phyloP scores from a whole-genome alignment of 192 early-diverging fungal genomes.

The Linnemannia schmuckeri region DNA sequence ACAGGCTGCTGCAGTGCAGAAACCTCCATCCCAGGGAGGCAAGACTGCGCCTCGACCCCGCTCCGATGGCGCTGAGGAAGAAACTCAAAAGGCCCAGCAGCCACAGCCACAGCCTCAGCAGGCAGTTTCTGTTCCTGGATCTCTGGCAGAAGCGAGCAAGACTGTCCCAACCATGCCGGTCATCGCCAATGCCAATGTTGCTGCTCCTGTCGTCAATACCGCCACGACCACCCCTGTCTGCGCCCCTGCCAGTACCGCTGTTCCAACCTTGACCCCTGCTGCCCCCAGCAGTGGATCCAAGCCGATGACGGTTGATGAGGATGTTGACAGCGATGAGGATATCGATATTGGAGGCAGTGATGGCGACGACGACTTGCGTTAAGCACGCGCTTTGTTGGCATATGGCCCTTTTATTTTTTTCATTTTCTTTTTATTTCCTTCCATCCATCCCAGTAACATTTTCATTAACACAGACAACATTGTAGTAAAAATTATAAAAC shows the following conservation, averaged over 20 bases:
- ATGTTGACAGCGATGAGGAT: constrained; percentile 65
- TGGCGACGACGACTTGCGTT: constrained; percentile 68
- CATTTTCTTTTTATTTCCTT: background rate
- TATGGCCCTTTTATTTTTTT: background rate
- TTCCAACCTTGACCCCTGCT: background rate
- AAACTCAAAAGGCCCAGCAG: background rate
- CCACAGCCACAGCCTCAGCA: background rate
- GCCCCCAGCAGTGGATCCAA: background rate
- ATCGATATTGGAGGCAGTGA: constrained; percentile 70
- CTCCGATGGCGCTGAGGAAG: background rate
- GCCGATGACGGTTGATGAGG: constrained; percentile 31
- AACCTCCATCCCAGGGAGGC: constrained; percentile 28
- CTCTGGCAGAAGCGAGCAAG: constrained; percentile 19
- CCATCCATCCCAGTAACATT: background rate
- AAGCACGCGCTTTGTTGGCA: constrained; percentile 13
- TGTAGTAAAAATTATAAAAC: constrained; percentile 16
- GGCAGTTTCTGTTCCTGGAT: background rate
- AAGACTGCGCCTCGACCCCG: constrained; percentile 32
- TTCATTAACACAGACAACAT: background rate
- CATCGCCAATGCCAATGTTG: background rate
- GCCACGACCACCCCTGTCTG: background rate
- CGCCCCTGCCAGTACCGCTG: constrained; percentile 7
- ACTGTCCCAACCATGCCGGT: background rate
- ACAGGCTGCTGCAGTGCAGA: constrained; percentile 6
- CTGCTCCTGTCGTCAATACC: background rate